Percentiles rank a stretch among this genome's conserved stretches.
phyloP scores from a whole-genome alignment of 768 basidiomycete genomes.

The Auriscalpium microsporum region DNA sequence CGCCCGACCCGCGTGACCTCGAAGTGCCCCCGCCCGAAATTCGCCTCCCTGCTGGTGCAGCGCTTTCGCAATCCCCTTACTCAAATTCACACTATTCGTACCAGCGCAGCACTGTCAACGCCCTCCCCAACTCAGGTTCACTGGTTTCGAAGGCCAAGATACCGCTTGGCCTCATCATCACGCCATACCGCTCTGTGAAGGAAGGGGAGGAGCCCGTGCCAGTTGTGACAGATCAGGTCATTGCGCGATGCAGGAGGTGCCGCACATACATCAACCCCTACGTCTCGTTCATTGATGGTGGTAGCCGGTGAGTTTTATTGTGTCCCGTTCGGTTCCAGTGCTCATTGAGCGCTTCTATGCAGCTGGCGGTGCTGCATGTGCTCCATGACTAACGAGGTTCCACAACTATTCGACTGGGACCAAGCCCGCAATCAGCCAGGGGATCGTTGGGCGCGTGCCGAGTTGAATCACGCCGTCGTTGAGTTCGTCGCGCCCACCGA shows the following conservation, averaged over 20 bases:
- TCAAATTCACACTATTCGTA: conserved; percentile 89
- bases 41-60: conserved; percentile 76
- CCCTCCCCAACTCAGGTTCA: conserved; percentile 13
- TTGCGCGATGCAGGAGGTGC: conserved; percentile 46
- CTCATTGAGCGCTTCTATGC: not conserved
- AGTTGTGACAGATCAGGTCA: conserved; percentile 42
- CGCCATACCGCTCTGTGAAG: conserved; percentile 43
- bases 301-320: conserved; percentile 57
- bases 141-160: conserved; percentile 35
- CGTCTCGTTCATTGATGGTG: conserved; percentile 77
- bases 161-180: conserved; percentile 41
- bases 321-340: too few species aligned
- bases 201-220: conserved; percentile 38
- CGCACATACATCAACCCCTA: conserved; percentile 51
- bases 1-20: conserved; percentile 85
- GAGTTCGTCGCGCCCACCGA: conserved; percentile 98
- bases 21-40: conserved; percentile 81
- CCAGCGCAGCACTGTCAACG: conserved; percentile 63
- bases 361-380: conserved; percentile 99
- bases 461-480: conserved; percentile 89
- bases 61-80: conserved; percentile 64
- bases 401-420: conserved; percentile 98
- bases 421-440: conserved; percentile 88
- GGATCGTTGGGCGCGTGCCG: conserved; percentile 89
- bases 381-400: conserved; percentile 95